A percentile compares a stretch with the other conserved stretches of the same genome.
These are phyloP conservation scores for Malus hybrid DNA, from an alignment of 331 rosid species.

Conservation along the genomic window DNA sequence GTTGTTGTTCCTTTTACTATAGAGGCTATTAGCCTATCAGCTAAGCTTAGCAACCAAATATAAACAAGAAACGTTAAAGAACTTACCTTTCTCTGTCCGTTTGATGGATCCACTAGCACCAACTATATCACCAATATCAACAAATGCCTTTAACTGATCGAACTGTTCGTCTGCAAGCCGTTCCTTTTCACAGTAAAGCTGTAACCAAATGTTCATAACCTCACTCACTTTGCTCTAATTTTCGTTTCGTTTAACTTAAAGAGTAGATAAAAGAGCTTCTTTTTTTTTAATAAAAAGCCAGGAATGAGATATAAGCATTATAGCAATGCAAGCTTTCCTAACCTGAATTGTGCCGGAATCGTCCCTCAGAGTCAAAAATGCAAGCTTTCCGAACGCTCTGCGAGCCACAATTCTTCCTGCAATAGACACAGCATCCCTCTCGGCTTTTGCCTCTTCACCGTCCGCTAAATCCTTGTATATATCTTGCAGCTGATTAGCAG, in stretches of 20 bases:
- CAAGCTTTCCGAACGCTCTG: constrained; percentile 95
- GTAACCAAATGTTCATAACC: constrained; percentile 31
- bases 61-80: background rate
- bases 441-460: constrained; percentile 54
- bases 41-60: constrained; percentile 1
- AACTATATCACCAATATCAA: constrained; percentile 91
- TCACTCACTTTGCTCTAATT: constrained; percentile 4
- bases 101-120: constrained; percentile 85
- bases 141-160: constrained; percentile 65
- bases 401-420: constrained; percentile 91
- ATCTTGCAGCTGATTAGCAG: constrained; percentile 69
- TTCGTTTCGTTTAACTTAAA: background rate
- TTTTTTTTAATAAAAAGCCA: too few relatives aligned
- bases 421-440: constrained; percentile 49
- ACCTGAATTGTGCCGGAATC: constrained; percentile 94
- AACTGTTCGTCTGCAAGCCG: constrained; percentile 64
- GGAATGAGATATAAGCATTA: background rate
- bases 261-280: background rate
- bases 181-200: constrained; percentile 93
- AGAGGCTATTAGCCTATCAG: background rate
- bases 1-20: background rate
- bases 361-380: constrained; percentile 81
- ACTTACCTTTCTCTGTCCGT: constrained; percentile 80
- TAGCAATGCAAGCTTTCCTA: background rate
- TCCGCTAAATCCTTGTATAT: constrained; percentile 53